Percentiles rank a stretch among this genome's conserved stretches.
Conservation (phyloP, 192 early-diverging fungal species). For the Podila verticillata region DNA sequence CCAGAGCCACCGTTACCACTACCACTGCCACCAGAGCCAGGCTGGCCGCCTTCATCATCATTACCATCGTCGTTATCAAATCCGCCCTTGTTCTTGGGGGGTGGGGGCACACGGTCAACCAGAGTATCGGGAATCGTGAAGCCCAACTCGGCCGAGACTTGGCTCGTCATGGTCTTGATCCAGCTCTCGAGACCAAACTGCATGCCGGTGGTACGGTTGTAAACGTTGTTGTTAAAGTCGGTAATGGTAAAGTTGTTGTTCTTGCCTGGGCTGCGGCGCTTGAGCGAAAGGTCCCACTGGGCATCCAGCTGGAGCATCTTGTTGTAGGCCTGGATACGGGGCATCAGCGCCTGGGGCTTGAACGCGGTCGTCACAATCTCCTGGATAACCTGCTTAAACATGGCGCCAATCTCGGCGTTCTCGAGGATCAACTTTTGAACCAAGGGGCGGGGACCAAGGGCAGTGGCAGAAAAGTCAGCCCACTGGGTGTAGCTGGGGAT, state of each 20-base stretch:
- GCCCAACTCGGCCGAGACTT: conserved; percentile 15
- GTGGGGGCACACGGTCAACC: conserved; percentile 30
- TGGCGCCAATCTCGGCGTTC: conserved; percentile 21
- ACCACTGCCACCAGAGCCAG: neutral
- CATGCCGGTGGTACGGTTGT: conserved; percentile 21
- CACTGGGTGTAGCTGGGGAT: conserved; percentile 19
- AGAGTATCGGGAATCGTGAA: conserved; percentile 28
- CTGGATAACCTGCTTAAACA: conserved; percentile 43
- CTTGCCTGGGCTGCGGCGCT: conserved; percentile 13
- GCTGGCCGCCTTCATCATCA: neutral
- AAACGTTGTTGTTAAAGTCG: conserved; percentile 36
- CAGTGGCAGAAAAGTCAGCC: conserved; percentile 9
- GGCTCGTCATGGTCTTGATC: conserved; percentile 12
- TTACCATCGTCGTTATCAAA: conserved; percentile 18
- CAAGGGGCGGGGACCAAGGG: conserved; percentile 19
- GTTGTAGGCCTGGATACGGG: conserved; percentile 41
- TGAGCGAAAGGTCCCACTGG: conserved; percentile 41
- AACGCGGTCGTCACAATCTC: conserved; percentile 44
- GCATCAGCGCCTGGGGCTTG: conserved; percentile 30
- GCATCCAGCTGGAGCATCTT: conserved; percentile 46
- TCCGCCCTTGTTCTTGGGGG: conserved; percentile 28
- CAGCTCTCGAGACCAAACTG: conserved; percentile 23
- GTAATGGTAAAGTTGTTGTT: conserved; percentile 27
- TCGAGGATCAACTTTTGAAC: conserved; percentile 48
- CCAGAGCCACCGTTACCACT: neutral